Evolutionary conservation across 2,329 filamentous ascomycete species (phyloP), one percentile per base, ranked within the genome.

Genomic region (Cladosporium sp.): DNA sequence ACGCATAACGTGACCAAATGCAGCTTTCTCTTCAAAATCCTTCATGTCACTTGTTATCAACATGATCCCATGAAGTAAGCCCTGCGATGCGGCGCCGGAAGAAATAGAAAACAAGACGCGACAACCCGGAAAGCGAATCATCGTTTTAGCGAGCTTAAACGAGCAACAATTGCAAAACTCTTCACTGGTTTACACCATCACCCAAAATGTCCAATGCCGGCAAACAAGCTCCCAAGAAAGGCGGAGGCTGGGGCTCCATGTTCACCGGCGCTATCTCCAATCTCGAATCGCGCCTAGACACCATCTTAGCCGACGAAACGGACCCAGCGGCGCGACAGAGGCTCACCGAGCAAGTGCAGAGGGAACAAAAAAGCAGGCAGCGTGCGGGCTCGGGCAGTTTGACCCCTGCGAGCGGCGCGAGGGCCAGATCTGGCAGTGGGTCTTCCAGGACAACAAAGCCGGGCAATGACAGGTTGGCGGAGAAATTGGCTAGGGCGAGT

Each of bases 221-320:
- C 8, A 44, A 44, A 24, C 19, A 40, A 18, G 39, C 15, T 15
- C 34, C 34, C 9, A 50, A 50, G 15, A 50, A 44, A 15, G 55
- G 55, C 39, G 60, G 58, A 37, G 64, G 69, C 58, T 73, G 71
- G 70, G 70, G 71, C 50, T 70, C 67, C 27, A 86, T 96, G 66
- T 79, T 96, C 54, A 88, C 90, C 58, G 89, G 92, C 70, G 91
- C 92, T 56, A 89, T 97, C 54, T 90, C 91, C 49, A 91, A 91
- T 54, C 87, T 99, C 52, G 93, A 99, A 73, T 95, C 91, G 53
- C 84, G 88, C 38, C 80, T 99, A 53, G 93, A 99, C 68, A 91
- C 82, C 43, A 95, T 99, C 52, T 79, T 99, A 54, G 84, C 89
- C 48, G 91, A 96, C 58, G 84, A 88, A 50, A 83, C 85, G 38